phyloP scores from a whole-genome alignment of 2,329 filamentous ascomycete genomes.

The Aspergillus puulaauensis region DNA sequence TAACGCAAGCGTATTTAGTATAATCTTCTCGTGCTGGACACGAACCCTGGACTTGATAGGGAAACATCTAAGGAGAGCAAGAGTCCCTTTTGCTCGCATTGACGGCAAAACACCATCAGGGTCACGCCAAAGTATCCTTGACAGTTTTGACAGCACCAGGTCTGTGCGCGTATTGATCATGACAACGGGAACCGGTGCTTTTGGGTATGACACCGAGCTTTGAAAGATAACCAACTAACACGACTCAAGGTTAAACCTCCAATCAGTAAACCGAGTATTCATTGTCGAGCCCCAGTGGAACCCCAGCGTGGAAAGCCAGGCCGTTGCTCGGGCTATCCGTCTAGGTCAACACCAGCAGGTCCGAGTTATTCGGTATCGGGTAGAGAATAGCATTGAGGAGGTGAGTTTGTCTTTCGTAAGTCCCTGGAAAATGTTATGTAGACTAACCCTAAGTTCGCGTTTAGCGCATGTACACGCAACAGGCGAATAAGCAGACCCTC shows the following conservation, averaged over 20 bases:
- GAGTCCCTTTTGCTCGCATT: neutral
- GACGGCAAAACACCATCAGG: constrained; percentile 3
- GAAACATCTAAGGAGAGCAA: neutral
- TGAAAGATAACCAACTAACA: neutral
- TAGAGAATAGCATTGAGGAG: constrained; percentile 45
- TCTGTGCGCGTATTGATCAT: constrained; percentile 1
- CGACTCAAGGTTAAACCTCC: constrained; percentile 47
- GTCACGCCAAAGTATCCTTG: constrained; percentile 4
- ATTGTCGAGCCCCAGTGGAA: constrained; percentile 59
- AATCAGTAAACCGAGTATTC: constrained; percentile 49
- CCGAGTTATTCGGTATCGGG: constrained; percentile 47
- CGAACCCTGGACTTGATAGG: constrained; percentile 42
- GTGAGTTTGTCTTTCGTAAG: constrained; percentile 23
- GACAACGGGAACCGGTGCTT: constrained; percentile 11
- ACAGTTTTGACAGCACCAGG: neutral
- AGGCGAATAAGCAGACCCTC: constrained; percentile 27
- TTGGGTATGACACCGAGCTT: neutral
- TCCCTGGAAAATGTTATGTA: neutral
- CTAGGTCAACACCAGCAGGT: constrained; percentile 49
- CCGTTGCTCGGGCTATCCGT: constrained; percentile 50
- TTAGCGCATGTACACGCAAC: constrained; percentile 37
- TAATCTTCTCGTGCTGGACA: constrained; percentile 51
- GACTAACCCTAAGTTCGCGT: neutral
- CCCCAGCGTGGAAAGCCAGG: constrained; percentile 53
- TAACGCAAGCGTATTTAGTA: constrained; percentile 27